These are phyloP conservation scores for Taiozyma onychis DNA, from an alignment of 1,139 yeast genomes.

Conservation along the genomic window DNA sequence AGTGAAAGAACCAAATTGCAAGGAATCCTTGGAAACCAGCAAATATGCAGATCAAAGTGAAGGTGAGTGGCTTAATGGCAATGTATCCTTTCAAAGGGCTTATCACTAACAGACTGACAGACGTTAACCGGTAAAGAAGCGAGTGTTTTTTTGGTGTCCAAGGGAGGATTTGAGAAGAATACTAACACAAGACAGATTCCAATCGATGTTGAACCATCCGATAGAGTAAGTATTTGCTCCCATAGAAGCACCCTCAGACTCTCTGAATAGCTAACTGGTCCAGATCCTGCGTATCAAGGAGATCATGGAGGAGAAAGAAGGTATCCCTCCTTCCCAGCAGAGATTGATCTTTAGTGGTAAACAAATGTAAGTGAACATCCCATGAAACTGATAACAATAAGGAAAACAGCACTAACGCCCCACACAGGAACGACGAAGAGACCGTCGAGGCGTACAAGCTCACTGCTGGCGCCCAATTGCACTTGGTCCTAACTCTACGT, in stretches of 20 bases:
- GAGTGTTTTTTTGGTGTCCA: conserved; percentile 13
- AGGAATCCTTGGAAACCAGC: not conserved
- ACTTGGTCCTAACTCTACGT: conserved; percentile 82
- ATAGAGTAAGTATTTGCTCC: conserved; percentile 38
- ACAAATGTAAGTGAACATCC: conserved; percentile 55
- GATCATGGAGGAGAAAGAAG: conserved; percentile 93
- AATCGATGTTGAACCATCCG: conserved; percentile 72
- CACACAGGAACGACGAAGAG: conserved; percentile 58
- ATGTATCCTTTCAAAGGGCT: not conserved
- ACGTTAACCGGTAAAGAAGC: conserved; percentile 79
- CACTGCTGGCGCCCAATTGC: conserved; percentile 74
- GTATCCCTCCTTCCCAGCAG: conserved; percentile 96
- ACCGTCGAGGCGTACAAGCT: conserved; percentile 63
- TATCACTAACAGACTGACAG: conserved; percentile 17
- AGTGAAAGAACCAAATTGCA: not conserved
- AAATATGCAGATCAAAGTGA: conserved; percentile 60
- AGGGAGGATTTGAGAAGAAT: not conserved
- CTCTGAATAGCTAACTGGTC: not conserved
- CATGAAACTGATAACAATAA: not conserved
- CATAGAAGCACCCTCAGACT: not conserved
- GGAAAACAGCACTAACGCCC: conserved; percentile 8
- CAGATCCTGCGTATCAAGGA: conserved; percentile 80
- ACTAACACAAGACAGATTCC: conserved; percentile 44
- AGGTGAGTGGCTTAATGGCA: conserved; percentile 27
- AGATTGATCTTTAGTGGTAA: conserved; percentile 87